Evolutionary conservation across 2,329 filamentous ascomycete genomes (phyloP).

Genomic region (Plenodomus lindquistii): DNA sequence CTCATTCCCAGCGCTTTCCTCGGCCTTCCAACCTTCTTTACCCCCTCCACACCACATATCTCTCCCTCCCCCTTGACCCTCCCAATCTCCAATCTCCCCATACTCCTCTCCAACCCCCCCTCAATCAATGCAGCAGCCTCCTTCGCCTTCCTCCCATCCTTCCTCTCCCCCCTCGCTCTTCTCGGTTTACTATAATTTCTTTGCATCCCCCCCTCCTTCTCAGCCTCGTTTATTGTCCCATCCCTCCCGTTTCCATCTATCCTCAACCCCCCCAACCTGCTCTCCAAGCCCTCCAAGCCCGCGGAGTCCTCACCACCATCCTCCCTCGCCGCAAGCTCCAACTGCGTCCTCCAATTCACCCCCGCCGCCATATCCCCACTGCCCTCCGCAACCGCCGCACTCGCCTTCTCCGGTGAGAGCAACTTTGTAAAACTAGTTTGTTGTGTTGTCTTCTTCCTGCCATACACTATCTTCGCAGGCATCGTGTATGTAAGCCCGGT

Average conservation of each 20-base stretch:
- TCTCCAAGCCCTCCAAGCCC: not conserved
- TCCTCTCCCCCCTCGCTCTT: not conserved
- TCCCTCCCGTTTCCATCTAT: not conserved
- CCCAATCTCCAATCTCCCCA: not conserved
- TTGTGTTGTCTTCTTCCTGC: constrained; percentile 28
- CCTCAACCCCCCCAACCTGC: not conserved
- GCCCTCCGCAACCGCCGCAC: too few species aligned
- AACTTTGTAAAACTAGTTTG: constrained; percentile 33
- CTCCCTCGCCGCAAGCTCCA: too few species aligned
- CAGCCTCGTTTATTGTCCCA: not conserved
- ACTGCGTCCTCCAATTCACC: too few species aligned
- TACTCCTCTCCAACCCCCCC: constrained; percentile 1
- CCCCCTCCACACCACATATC: not conserved
- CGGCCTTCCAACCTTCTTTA: constrained; percentile 6
- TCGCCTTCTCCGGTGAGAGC: constrained; percentile 28
- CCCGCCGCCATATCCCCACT: too few species aligned
- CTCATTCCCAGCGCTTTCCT: constrained; percentile 12
- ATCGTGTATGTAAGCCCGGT: constrained; percentile 16
- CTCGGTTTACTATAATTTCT: too few species aligned
- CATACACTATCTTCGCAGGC: constrained; percentile 29
- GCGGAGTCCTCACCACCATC: too few species aligned
- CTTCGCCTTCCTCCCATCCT: not conserved
- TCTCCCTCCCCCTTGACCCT: not conserved
- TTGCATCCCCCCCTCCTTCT: too few species aligned
- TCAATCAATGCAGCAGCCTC: not conserved